Percentiles rank a stretch among this genome's conserved stretches.
phyloP scores from a whole-genome alignment of 2,329 filamentous ascomycete species.

The Exophiala sideris region DNA sequence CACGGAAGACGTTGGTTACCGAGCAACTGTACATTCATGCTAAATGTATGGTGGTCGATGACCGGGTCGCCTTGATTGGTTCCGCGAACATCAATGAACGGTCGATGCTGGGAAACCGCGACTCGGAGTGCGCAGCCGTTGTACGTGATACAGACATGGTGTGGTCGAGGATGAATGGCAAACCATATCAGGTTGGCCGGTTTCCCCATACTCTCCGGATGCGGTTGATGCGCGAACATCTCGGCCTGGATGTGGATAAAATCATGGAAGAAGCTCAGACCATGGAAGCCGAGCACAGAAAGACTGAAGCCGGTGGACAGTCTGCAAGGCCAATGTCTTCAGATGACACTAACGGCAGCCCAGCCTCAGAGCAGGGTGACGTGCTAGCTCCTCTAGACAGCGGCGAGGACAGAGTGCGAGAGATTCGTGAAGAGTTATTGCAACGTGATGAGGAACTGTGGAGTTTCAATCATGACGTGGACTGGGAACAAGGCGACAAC shows the following conservation, averaged over 20 bases:
- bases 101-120: conserved; percentile 86
- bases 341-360: conserved; percentile 23
- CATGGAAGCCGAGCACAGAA: conserved; percentile 60
- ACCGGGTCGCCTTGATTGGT: conserved; percentile 87
- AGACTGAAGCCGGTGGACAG: conserved; percentile 48
- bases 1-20: conserved; percentile 77
- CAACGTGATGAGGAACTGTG: conserved; percentile 54
- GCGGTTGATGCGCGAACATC: conserved; percentile 91
- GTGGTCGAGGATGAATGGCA: conserved; percentile 83
- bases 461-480: conserved; percentile 75
- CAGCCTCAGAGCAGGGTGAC: conserved; percentile 13
- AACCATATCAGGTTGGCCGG: conserved; percentile 82
- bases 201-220: conserved; percentile 92
- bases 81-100: conserved; percentile 99
- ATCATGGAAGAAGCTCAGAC: conserved; percentile 75
- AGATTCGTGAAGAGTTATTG: conserved; percentile 51
- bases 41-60: conserved; percentile 94
- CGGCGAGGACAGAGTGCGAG: conserved; percentile 26
- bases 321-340: conserved; percentile 25
- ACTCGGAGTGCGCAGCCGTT: conserved; percentile 87
- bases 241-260: conserved; percentile 92
- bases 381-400: conserved; percentile 11
- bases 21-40: conserved; percentile 98
- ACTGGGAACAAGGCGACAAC: conserved; percentile 58
- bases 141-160: conserved; percentile 93